These are phyloP conservation scores for Raphanus hybrid DNA, from an alignment of 441 rosid species.

Conservation along the genomic window DNA sequence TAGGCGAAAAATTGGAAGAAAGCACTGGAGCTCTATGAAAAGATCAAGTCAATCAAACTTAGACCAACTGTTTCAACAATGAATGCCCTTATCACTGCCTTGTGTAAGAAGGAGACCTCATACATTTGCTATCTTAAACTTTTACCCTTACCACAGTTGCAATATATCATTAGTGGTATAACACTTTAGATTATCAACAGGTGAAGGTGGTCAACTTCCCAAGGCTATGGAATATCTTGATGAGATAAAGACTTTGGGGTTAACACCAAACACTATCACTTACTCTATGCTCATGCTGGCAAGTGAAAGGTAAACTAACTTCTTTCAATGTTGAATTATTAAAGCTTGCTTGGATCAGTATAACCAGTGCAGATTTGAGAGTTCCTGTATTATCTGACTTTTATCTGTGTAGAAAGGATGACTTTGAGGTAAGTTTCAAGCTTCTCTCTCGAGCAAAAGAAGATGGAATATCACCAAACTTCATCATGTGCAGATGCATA, in stretches of 20 bases:
- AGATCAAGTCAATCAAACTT: slow-evolving; percentile 65
- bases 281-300: slow-evolving; percentile 84
- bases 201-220: slow-evolving; percentile 83
- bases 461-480: slow-evolving; percentile 65
- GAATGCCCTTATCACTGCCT: slow-evolving; percentile 87
- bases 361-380: slow-evolving; percentile 22
- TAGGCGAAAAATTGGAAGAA: slow-evolving; percentile 88
- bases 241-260: slow-evolving; percentile 68
- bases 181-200: slow-evolving; percentile 50
- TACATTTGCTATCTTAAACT: slow-evolving; percentile 16
- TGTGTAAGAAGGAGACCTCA: slow-evolving; percentile 74
- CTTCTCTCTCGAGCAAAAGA: slow-evolving; percentile 76
- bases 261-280: slow-evolving; percentile 74
- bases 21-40: slow-evolving; percentile 76
- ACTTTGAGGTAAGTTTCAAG: slow-evolving; percentile 67
- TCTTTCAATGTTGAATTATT: slow-evolving; percentile 15
- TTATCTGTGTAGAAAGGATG: slow-evolving; percentile 67
- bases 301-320: slow-evolving; percentile 66
- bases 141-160: not conserved
- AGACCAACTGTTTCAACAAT: slow-evolving; percentile 77
- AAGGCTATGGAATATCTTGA: slow-evolving; percentile 75
- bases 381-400: slow-evolving; percentile 14
- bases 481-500: slow-evolving; percentile 72
- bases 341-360: slow-evolving; percentile 26
- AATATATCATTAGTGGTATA: slow-evolving; percentile 22